Base-by-base conservation (phyloP, 164 flowering plant genomes). In the Sextonia rubra region DNA sequence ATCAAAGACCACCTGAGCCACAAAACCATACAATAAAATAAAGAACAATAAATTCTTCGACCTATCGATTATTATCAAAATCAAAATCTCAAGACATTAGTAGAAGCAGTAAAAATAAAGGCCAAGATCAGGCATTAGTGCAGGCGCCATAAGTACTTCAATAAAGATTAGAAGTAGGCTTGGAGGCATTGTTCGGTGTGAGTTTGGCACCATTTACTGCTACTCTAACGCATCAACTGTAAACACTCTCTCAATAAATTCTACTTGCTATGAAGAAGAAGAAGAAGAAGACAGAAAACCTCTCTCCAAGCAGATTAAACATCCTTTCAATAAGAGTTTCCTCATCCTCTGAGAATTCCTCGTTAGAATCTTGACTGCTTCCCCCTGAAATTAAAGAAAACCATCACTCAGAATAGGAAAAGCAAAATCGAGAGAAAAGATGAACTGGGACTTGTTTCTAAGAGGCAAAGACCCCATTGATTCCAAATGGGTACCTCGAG, bases 1-100 rank as follows among this genome's bases (percentile, higher is more conserved):
- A 86, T 87, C 63, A 85, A 69, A 74, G 86, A 66, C 89, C 91
- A 85, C 78, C 90, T 87, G 32, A 30, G 8, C 22, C 18, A 72
- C 4, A 52, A 52, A 52, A 15, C 1, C 58, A 52, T 15, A 17
- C 58, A 32, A 32, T 9, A 37, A 37, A 8, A 17, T 47, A 47
- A 3, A 17, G 7, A 52, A 15, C n/a, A 52, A 1, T 52, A 52
- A 17, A 52, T 52, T 15, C 3, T 1, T 1, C 14, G 12, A 52
- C 20, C 1, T 17, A 15, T 1, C 7, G 4, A 52, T 52, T 52
- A 5, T 2, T 17, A 17, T 2, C 58, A 14, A 52, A 15, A 14
- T 0, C n/a, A 3, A 9, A 52, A 18, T 0, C 5, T 17, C 49
- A 1, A 12, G n/a, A 4, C n/a, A 52, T 52, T 18, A 52, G 12